A percentile compares a stretch with the other conserved stretches of the same genome.
These are phyloP conservation scores for Bonia amplexicaulis DNA, from an alignment of 176 grass and related monocot genomes.

Conservation along the genomic window DNA sequence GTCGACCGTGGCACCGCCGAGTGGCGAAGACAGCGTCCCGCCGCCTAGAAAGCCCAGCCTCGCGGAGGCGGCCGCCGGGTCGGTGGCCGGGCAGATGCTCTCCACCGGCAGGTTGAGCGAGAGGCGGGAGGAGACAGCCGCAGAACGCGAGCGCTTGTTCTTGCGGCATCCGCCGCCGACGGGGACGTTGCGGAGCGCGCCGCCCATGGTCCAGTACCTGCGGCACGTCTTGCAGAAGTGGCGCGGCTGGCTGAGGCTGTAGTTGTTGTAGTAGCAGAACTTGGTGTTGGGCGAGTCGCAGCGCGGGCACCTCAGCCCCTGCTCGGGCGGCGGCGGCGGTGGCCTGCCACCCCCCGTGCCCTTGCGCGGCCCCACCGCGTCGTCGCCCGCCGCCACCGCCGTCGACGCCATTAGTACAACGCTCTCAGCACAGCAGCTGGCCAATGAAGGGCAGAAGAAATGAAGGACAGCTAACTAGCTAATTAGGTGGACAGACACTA, in stretches of 20 bases:
- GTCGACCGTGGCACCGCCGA: conserved; percentile 8
- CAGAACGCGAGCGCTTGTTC: conserved; percentile 80
- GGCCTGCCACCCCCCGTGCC: not conserved
- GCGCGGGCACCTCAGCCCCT: conserved; percentile 70
- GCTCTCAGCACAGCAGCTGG: not conserved
- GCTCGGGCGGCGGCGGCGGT: conserved; percentile 37
- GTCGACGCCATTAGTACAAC: conserved; percentile 27
- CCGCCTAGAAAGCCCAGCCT: conserved; percentile 33
- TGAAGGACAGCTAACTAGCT: not conserved
- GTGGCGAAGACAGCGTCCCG: not conserved
- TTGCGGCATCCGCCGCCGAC: conserved; percentile 89
- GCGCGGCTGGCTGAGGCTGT: conserved; percentile 83
- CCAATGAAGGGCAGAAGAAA: not conserved
- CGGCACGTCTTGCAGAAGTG: conserved; percentile 98
- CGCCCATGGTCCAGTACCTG: conserved; percentile 96
- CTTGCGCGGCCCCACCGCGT: conserved; percentile 12
- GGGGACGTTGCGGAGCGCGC: conserved; percentile 92
- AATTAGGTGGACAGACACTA: conserved; percentile 17
- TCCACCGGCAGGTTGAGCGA: conserved; percentile 29
- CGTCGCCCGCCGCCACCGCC: conserved; percentile 10
- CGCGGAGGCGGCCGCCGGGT: not conserved
- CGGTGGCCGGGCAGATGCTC: not conserved
- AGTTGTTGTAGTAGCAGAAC: conserved; percentile 99
- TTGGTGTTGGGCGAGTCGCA: conserved; percentile 98
- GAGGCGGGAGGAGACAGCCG: conserved; percentile 16